A percentile compares a stretch with the other conserved stretches of the same genome.
These are phyloP conservation scores for Ensete glaucum DNA, from an alignment of 176 grass and related monocot species.

Conservation along the genomic window DNA sequence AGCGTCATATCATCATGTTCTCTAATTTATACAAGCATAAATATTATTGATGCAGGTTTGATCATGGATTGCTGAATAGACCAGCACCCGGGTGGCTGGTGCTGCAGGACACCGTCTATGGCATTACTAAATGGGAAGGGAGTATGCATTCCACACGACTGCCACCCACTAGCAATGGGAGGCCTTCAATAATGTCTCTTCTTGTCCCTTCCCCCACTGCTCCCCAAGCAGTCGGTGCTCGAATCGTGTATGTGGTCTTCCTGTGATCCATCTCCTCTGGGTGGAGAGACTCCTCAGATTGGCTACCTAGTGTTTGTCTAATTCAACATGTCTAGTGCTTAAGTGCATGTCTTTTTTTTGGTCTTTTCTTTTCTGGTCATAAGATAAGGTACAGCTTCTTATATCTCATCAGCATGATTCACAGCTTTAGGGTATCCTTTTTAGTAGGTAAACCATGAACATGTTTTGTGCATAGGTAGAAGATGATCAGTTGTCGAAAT, in stretches of 20 bases:
- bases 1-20: not conserved
- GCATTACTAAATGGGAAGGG: not conserved
- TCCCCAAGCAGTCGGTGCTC: not conserved
- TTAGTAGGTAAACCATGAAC: too few species aligned
- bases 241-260: too few species aligned
- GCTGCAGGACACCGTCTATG: too few species aligned
- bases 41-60: not conserved
- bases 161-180: not conserved
- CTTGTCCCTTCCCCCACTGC: not conserved
- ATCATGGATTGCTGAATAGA: constrained; percentile 1
- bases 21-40: too few species aligned
- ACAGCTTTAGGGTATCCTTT: not conserved
- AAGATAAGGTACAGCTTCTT: not conserved
- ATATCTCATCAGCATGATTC: not conserved
- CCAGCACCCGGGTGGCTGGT: not conserved
- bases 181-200: not conserved
- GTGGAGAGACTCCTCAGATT: too few species aligned
- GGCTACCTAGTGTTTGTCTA: not conserved
- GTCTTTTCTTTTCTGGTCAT: not conserved
- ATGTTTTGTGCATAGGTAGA: too few species aligned
- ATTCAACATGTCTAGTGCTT: not conserved
- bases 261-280: too few species aligned
- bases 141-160: constrained; percentile 16
- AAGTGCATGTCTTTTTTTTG: not conserved
- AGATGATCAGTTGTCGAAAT: too few species aligned